Evolutionary conservation across 371 early-diverging fungal genomes (phyloP).

Genomic region (Mortierella sp.): DNA sequence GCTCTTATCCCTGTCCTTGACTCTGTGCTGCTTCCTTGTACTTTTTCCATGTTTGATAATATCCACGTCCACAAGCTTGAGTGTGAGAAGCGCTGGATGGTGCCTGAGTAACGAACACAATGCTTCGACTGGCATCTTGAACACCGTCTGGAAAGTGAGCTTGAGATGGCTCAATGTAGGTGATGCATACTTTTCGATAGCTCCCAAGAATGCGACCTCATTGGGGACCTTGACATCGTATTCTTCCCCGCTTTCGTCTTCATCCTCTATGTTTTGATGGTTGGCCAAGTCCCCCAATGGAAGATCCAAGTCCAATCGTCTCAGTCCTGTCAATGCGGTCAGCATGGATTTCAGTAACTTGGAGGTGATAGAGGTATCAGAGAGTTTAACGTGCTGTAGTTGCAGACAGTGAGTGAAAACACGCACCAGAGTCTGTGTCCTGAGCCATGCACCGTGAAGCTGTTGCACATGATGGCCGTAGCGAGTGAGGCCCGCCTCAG

Average conservation of each 20-base stretch:
- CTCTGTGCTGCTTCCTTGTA: neutral
- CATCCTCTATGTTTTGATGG: neutral
- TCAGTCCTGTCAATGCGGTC: neutral
- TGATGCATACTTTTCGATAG: constrained; percentile 17
- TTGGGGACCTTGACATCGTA: neutral
- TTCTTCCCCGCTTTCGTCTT: neutral
- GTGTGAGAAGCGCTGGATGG: constrained; percentile 8
- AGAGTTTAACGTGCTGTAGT: constrained; percentile 18
- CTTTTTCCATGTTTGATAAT: constrained; percentile 13
- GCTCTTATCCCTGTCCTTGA: neutral
- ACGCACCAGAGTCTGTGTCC: constrained; percentile 4
- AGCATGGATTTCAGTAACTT: constrained; percentile 10
- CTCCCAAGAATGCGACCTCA: constrained; percentile 10
- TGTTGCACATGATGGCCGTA: constrained; percentile 17
- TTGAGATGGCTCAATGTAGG: constrained; percentile 13
- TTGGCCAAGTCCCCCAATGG: constrained; percentile 11
- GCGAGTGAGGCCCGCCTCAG: constrained; percentile 6
- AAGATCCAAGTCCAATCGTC: constrained; percentile 17
- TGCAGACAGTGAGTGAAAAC: constrained; percentile 17
- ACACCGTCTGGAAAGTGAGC: constrained; percentile 19
- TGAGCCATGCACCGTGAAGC: constrained; percentile 20
- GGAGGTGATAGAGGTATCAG: constrained; percentile 8
- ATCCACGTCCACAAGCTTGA: constrained; percentile 34
- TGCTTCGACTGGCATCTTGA: constrained; percentile 12
- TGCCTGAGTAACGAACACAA: constrained; percentile 15